Evolutionary conservation across 495 filamentous ascomycete species (phyloP).

Genomic region (Stereocaulon alpinum): DNA sequence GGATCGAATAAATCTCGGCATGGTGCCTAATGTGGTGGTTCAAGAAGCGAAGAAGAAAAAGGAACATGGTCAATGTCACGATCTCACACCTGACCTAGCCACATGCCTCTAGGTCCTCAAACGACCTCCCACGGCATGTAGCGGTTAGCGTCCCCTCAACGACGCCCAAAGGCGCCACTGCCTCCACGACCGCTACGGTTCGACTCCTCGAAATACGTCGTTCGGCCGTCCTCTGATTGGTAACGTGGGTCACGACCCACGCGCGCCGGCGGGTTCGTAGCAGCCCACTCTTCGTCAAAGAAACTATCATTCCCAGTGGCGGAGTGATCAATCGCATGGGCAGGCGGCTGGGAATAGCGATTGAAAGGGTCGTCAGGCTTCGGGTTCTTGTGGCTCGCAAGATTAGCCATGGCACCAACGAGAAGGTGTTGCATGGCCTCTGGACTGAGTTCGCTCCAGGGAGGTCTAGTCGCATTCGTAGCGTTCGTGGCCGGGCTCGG

Average conservation of each 20-base stretch:
- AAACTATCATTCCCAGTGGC: not conserved
- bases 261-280: not conserved
- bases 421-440: not conserved
- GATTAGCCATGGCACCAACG: no score
- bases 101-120: not conserved
- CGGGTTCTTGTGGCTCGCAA: no score
- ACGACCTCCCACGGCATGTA: not conserved
- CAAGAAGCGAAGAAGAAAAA: no score
- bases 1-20: no score
- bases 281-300: conserved; percentile 2
- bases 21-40: no score
- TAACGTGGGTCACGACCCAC: not conserved
- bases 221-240: not conserved
- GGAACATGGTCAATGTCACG: no score
- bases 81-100: no score
- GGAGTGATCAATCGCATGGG: not conserved
- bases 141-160: not conserved
- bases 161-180: not conserved
- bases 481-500: not conserved
- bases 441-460: not conserved
- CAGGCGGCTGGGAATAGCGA: not conserved
- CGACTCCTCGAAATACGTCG: not conserved
- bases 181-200: not conserved
- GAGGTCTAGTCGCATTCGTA: not conserved
- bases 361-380: no score